A percentile compares a stretch with the other conserved stretches of the same genome.
phyloP scores from a whole-genome alignment of 169 alveolate genomes.

The Cyclospora cayetanensis region DNA sequence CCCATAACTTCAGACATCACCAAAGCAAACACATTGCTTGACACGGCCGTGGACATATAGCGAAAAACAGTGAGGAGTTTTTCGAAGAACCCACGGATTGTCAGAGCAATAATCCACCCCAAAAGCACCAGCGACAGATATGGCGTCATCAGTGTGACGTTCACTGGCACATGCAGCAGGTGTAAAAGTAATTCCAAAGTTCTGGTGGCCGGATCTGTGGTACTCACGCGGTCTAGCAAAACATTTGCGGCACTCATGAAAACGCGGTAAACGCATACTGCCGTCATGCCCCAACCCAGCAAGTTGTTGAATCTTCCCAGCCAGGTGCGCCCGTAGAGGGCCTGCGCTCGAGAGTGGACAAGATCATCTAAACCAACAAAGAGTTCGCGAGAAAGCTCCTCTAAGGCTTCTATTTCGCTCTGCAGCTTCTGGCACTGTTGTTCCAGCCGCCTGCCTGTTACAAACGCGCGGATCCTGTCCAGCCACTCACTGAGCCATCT shows the following conservation, averaged over 20 bases:
- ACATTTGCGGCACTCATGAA: slow-evolving; percentile 46
- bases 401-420: slow-evolving; percentile 55
- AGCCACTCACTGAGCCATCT: not conserved
- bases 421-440: slow-evolving; percentile 53
- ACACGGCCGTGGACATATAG: slow-evolving; percentile 59
- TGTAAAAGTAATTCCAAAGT: slow-evolving; percentile 4
- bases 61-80: slow-evolving; percentile 67
- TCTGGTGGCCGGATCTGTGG: slow-evolving; percentile 63
- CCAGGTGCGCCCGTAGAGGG: not conserved
- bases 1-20: slow-evolving; percentile 72
- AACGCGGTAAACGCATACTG: slow-evolving; percentile 65
- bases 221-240: slow-evolving; percentile 49
- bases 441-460: not conserved
- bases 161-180: slow-evolving; percentile 40
- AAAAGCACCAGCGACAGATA: slow-evolving; percentile 59
- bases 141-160: slow-evolving; percentile 60
- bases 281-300: slow-evolving; percentile 69
- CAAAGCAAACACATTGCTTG: slow-evolving; percentile 67
- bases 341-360: slow-evolving; percentile 64
- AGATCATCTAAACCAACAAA: slow-evolving; percentile 54
- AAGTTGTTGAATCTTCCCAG: slow-evolving; percentile 39
- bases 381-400: slow-evolving; percentile 44
- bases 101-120: slow-evolving; percentile 69
- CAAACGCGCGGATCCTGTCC: not conserved
- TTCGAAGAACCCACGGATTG: slow-evolving; percentile 67